phyloP scores from a whole-genome alignment of 1,284 basidiomycete species.

The Anthracocystis panici-leucophaei region DNA sequence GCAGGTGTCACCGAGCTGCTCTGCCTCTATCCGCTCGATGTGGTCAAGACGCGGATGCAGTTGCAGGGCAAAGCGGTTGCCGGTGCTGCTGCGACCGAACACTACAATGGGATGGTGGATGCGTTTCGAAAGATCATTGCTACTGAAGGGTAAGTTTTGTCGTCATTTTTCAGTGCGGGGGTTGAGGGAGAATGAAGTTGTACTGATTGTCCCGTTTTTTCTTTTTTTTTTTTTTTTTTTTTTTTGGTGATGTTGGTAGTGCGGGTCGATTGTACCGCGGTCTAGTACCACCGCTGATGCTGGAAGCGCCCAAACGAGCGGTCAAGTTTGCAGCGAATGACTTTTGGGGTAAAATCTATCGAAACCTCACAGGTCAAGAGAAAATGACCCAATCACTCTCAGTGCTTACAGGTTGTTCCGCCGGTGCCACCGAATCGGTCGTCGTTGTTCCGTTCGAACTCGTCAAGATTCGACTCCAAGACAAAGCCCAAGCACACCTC shows the following conservation, averaged over 20 bases:
- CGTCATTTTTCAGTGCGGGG: neutral
- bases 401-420: conserved; percentile 88
- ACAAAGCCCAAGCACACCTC: conserved; percentile 83
- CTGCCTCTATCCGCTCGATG: conserved; percentile 84
- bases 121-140: conserved; percentile 81
- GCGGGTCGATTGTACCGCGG: conserved; percentile 89
- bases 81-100: conserved; percentile 55
- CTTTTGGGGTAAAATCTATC: conserved; percentile 79
- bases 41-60: conserved; percentile 95
- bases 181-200: too few species aligned
- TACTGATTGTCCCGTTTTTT: too few species aligned
- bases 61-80: conserved; percentile 82
- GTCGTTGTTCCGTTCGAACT: conserved; percentile 98
- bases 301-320: conserved; percentile 98
- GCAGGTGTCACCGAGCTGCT: conserved; percentile 86
- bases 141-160: conserved; percentile 81
- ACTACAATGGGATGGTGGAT: conserved; percentile 79
- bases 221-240: conserved; percentile 2
- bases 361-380: conserved; percentile 75
- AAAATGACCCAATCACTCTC: conserved; percentile 91
- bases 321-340: conserved; percentile 93
- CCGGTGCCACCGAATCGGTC: conserved; percentile 92
- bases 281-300: conserved; percentile 89
- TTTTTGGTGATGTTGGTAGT: conserved; percentile 6
- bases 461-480: conserved; percentile 89